Percentiles rank a stretch among this genome's conserved stretches.
Evolutionary conservation across 164 flowering plant species (phyloP).

Genomic region (Akebia trifoliata): DNA sequence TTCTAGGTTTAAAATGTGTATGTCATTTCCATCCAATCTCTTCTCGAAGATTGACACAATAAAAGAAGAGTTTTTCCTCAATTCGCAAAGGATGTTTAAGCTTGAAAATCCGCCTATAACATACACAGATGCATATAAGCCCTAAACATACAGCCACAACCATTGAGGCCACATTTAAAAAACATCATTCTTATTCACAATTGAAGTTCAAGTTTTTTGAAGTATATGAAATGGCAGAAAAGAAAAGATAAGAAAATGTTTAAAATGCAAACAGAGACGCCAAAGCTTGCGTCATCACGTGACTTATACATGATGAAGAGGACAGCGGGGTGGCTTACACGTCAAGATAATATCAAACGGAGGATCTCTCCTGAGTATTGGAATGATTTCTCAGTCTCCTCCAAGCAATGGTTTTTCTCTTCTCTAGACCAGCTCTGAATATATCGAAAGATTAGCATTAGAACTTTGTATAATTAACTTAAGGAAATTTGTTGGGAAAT

Average conservation of each 20-base stretch:
- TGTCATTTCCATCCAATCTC: too few relatives aligned
- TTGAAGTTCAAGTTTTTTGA: background rate
- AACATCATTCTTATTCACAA: background rate
- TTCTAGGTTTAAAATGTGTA: too few relatives aligned
- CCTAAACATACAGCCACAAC: too few relatives aligned
- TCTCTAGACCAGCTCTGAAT: conserved; percentile 86
- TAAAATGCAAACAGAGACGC: background rate
- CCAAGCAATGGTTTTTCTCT: conserved; percentile 90
- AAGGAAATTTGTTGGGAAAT: background rate
- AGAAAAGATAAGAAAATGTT: background rate
- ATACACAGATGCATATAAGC: too few relatives aligned
- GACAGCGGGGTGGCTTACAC: too few relatives aligned
- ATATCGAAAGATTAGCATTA: background rate
- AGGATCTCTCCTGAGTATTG: conserved; percentile 76
- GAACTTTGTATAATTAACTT: too few relatives aligned
- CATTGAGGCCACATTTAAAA: too few relatives aligned
- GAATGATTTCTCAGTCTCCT: conserved; percentile 91
- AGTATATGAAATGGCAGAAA: background rate
- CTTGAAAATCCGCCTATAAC: too few relatives aligned
- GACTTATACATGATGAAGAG: conserved; percentile 7
- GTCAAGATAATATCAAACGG: conserved; percentile 72
- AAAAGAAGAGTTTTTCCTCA: too few relatives aligned
- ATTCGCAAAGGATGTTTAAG: too few relatives aligned
- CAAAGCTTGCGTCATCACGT: conserved; percentile 4
- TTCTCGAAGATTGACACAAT: too few relatives aligned